Evolutionary conservation across 495 filamentous ascomycete species (phyloP).

Genomic region (Neurospora cerealis): DNA sequence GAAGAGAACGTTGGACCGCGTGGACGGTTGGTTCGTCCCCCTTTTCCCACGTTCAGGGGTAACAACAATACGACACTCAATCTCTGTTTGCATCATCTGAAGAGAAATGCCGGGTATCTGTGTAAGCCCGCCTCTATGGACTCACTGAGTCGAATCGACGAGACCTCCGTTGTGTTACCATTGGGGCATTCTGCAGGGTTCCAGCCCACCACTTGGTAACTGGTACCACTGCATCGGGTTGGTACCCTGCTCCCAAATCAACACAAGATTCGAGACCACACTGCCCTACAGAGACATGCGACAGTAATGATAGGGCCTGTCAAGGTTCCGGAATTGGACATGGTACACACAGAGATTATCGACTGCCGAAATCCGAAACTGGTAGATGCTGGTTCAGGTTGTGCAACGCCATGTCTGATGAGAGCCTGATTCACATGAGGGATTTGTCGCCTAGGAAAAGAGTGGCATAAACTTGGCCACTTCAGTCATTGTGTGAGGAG

Average conservation of each 20-base stretch:
- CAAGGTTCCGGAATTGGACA: neutral
- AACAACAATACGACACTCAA: neutral
- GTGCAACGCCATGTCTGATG: neutral
- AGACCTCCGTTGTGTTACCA: neutral
- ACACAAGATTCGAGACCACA: neutral
- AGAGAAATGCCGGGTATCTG: neutral
- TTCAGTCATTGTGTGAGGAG: neutral
- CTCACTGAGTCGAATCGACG: neutral
- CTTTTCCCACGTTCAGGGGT: neutral
- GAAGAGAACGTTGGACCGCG: neutral
- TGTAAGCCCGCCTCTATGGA: neutral
- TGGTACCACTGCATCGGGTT: neutral
- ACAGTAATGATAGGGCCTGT: neutral
- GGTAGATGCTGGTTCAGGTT: neutral
- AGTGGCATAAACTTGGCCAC: neutral
- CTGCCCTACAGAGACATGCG: neutral
- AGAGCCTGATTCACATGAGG: neutral
- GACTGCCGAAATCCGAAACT: neutral
- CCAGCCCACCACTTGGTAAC: neutral
- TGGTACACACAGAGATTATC: neutral
- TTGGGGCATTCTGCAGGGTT: neutral
- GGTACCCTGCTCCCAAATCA: neutral
- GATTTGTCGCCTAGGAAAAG: neutral
- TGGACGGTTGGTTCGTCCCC: neutral
- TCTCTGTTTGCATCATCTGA: neutral